Percentiles rank a stretch among this genome's conserved stretches.
Conservation (phyloP, 2,329 filamentous ascomycete species). For the Venturia oleaginea region DNA sequence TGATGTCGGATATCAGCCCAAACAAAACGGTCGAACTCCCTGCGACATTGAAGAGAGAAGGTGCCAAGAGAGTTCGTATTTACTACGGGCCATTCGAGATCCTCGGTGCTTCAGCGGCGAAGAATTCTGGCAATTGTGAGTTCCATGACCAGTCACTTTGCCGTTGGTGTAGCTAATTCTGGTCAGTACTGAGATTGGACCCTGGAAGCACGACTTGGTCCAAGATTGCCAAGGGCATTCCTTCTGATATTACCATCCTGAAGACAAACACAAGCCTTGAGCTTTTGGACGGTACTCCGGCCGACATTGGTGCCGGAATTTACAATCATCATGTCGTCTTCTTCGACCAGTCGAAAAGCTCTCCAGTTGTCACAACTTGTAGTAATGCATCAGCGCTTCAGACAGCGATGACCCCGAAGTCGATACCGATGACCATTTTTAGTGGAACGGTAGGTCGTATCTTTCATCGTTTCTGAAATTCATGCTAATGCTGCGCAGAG, state of each 20-base stretch:
- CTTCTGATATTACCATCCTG: background rate
- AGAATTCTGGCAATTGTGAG: background rate
- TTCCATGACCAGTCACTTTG: background rate
- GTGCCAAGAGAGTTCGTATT: background rate
- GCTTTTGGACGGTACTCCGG: background rate
- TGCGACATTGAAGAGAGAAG: background rate
- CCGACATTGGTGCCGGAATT: background rate
- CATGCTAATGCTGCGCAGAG: background rate
- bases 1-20: background rate
- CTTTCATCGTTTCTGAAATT: background rate
- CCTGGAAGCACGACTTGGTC: background rate
- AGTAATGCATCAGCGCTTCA: no score
- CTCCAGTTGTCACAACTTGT: background rate
- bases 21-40: background rate
- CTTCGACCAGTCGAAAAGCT: background rate
- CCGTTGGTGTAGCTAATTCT: background rate
- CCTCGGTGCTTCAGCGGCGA: background rate
- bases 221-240: background rate
- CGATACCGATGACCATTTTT: background rate
- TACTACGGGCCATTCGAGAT: conserved; percentile 6
- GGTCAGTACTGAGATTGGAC: background rate
- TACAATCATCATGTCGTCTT: conserved; percentile 9
- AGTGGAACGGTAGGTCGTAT: background rate
- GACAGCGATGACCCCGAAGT: background rate
- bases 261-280: background rate